These are phyloP conservation scores for Paecilomyces fulvus DNA, from an alignment of 2,329 filamentous ascomycete genomes.

Conservation along the genomic window DNA sequence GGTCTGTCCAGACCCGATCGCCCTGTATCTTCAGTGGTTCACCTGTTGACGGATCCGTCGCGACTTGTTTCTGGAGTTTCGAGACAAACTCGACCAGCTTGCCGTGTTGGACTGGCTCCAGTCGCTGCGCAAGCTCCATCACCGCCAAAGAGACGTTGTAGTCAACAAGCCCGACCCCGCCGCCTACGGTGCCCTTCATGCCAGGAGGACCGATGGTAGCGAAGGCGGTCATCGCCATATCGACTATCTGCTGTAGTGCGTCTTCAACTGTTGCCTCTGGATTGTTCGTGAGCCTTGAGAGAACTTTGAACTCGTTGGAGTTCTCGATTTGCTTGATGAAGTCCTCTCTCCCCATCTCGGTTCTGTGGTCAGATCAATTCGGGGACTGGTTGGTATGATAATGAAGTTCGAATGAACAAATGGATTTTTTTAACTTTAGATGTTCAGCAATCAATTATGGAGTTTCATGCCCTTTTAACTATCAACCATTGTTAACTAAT, in stretches of 20 bases:
- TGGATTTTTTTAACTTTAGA: too few relatives aligned
- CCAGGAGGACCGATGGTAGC: constrained; percentile 3
- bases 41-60: constrained; percentile 6
- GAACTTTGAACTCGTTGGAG: constrained; percentile 7
- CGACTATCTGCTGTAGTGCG: constrained; percentile 5
- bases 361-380: too few relatives aligned
- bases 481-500: too few relatives aligned
- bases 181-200: constrained; percentile 1
- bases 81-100: constrained; percentile 10
- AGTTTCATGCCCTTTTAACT: too few relatives aligned
- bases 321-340: constrained; percentile 7
- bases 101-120: constrained; percentile 8
- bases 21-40: constrained; percentile 6
- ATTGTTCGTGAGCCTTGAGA: constrained; percentile 5
- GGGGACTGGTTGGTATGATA: too few relatives aligned
- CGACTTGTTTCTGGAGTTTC: constrained; percentile 7
- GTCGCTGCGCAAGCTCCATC: constrained; percentile 10
- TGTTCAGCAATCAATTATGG: too few relatives aligned
- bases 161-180: constrained; percentile 6
- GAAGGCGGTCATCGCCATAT: constrained; percentile 5
- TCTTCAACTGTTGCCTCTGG: constrained; percentile 6
- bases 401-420: too few relatives aligned
- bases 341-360: constrained; percentile 4
- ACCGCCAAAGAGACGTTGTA: constrained; percentile 9
- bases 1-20: not conserved